Evolutionary conservation across 2,329 filamentous ascomycete genomes (phyloP).

Genomic region (Diaporthe humulicola): DNA sequence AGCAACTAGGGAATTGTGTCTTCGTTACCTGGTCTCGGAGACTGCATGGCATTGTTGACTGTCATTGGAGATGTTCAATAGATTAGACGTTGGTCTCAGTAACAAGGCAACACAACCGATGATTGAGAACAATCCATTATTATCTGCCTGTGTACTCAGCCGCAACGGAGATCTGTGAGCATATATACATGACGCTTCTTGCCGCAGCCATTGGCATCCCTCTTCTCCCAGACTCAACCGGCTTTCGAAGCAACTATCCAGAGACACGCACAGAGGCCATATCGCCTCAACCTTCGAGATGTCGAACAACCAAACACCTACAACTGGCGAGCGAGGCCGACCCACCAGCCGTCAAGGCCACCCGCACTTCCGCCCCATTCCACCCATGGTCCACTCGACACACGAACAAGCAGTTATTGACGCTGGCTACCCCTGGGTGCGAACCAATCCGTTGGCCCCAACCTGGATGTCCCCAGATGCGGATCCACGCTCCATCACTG

Average conservation of each 20-base stretch:
- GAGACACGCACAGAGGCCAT: neutral
- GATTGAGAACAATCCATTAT: too few relatives aligned
- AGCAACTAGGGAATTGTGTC: neutral
- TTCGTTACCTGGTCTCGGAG: neutral
- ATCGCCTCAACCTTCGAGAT: neutral
- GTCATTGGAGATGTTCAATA: neutral
- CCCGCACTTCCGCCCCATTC: neutral
- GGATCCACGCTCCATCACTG: neutral
- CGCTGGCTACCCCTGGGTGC: constrained; percentile 15
- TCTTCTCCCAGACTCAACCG: neutral
- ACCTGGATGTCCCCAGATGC: neutral
- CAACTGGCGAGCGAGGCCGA: neutral
- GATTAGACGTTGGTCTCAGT: neutral
- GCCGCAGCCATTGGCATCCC: neutral
- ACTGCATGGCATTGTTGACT: neutral
- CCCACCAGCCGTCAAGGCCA: neutral
- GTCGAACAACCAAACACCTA: neutral
- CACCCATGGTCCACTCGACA: neutral
- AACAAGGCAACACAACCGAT: neutral
- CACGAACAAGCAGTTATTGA: constrained; percentile 17
- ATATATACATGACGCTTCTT: neutral
- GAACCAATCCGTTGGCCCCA: neutral
- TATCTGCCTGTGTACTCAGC: too few relatives aligned
- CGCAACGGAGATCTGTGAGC: neutral
- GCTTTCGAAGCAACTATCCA: neutral